Conservation (phyloP, 305 asterid genomes). For the Fraxinus dipetala region DNA sequence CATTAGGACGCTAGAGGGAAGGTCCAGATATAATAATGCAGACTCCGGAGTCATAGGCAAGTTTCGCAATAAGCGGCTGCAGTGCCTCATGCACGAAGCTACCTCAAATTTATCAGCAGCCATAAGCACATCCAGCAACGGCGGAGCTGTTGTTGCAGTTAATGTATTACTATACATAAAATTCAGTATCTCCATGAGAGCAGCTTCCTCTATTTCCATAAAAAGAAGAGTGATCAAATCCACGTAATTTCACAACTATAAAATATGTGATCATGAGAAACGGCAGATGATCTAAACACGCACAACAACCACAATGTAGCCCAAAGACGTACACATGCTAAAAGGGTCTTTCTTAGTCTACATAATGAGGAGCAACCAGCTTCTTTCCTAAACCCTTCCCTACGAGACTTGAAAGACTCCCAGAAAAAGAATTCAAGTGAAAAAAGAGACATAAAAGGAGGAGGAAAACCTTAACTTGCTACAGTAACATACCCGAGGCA, state of each 20-base stretch:
- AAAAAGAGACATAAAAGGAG: neutral
- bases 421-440: neutral
- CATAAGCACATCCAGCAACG: slow-evolving; percentile 36
- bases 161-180: slow-evolving; percentile 40
- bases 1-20: slow-evolving; percentile 70
- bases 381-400: neutral
- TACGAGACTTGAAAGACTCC: neutral
- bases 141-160: slow-evolving; percentile 25
- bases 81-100: slow-evolving; percentile 88
- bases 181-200: slow-evolving; percentile 35
- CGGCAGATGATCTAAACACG: neutral
- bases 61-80: slow-evolving; percentile 67
- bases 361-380: neutral
- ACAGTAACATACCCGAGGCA: slow-evolving; percentile 65
- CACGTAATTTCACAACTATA: neutral
- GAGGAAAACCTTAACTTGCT: neutral
- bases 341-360: neutral
- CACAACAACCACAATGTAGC: neutral
- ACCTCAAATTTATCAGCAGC: slow-evolving; percentile 43
- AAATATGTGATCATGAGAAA: neutral
- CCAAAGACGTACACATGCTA: neutral
- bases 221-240: slow-evolving; percentile 10
- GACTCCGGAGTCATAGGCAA: slow-evolving; percentile 87
- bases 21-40: slow-evolving; percentile 83
- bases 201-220: slow-evolving; percentile 38